A percentile compares a stretch with the other conserved stretches of the same genome.
phyloP scores from a whole-genome alignment of 352 stramenopile genomes.

The Phytophthora idaei region DNA sequence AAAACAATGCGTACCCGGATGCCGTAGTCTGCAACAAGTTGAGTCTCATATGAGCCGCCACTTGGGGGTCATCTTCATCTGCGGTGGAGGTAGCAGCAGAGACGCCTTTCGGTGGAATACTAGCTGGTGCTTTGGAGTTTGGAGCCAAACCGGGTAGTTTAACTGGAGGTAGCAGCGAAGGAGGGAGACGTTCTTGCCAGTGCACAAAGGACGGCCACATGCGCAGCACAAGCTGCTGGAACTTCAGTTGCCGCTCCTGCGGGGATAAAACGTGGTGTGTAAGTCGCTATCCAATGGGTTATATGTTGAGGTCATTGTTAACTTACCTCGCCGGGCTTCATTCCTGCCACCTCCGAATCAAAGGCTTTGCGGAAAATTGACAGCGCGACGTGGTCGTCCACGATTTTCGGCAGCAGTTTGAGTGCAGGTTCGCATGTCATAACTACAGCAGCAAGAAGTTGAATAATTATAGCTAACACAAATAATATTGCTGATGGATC shows the following conservation, averaged over 20 bases:
- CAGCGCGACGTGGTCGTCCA: slow-evolving; percentile 72
- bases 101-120: slow-evolving; percentile 17
- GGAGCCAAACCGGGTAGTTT: slow-evolving; percentile 10
- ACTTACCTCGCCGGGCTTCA: slow-evolving; percentile 55
- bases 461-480: not conserved
- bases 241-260: slow-evolving; percentile 64
- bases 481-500: not conserved
- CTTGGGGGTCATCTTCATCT: slow-evolving; percentile 16
- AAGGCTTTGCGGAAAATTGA: slow-evolving; percentile 68
- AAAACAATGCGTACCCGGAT: slow-evolving; percentile 47
- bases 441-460: slow-evolving; percentile 30
- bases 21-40: slow-evolving; percentile 55
- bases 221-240: slow-evolving; percentile 72
- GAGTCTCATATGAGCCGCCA: slow-evolving; percentile 31
- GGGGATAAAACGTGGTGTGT: not conserved
- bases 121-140: slow-evolving; percentile 13
- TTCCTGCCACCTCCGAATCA: slow-evolving; percentile 47
- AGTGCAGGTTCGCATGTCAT: slow-evolving; percentile 69
- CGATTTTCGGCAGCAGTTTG: slow-evolving; percentile 69
- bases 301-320: not conserved
- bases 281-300: not conserved
- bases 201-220: slow-evolving; percentile 82
- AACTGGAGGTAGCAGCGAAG: slow-evolving; percentile 35
- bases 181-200: slow-evolving; percentile 48
- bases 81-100: slow-evolving; percentile 14